Evolutionary conservation across 176 grass and related monocot genomes (phyloP).

Genomic region (Zoysia pacifica): DNA sequence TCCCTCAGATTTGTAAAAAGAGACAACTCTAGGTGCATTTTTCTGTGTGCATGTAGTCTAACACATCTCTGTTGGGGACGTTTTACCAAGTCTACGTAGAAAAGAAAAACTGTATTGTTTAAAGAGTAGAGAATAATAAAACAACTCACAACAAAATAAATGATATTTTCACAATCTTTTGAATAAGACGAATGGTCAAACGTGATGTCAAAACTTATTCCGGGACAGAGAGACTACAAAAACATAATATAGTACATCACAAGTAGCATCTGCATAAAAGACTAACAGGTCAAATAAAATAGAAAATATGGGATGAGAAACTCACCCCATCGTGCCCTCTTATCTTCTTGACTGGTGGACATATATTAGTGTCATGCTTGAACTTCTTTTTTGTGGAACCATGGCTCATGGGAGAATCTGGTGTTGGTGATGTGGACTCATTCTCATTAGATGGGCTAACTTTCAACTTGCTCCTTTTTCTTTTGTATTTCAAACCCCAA

Average conservation of each 20-base stretch:
- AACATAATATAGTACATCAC: slow-evolving; percentile 28
- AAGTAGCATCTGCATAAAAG: slow-evolving; percentile 26
- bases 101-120: too few relatives aligned
- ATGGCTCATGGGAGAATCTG: slow-evolving; percentile 46
- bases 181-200: too few relatives aligned
- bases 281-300: slow-evolving; percentile 31
- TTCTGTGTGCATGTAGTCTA: too few relatives aligned
- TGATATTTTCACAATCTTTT: too few relatives aligned
- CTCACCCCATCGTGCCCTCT: slow-evolving; percentile 95
- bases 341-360: slow-evolving; percentile 59
- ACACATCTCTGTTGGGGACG: too few relatives aligned
- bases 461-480: slow-evolving; percentile 69
- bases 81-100: too few relatives aligned
- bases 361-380: slow-evolving; percentile 53
- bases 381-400: slow-evolving; percentile 59
- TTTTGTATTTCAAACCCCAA: slow-evolving; percentile 86
- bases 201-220: too few relatives aligned
- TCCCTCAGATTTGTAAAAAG: too few relatives aligned
- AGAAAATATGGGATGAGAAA: slow-evolving; percentile 44
- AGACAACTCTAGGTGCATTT: too few relatives aligned
- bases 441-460: slow-evolving; percentile 69
- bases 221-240: too few relatives aligned
- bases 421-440: slow-evolving; percentile 51
- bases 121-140: too few relatives aligned
- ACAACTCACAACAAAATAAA: too few relatives aligned